phyloP scores from a whole-genome alignment of 106 monocot species.

The Dioscorea zingiberensis region DNA sequence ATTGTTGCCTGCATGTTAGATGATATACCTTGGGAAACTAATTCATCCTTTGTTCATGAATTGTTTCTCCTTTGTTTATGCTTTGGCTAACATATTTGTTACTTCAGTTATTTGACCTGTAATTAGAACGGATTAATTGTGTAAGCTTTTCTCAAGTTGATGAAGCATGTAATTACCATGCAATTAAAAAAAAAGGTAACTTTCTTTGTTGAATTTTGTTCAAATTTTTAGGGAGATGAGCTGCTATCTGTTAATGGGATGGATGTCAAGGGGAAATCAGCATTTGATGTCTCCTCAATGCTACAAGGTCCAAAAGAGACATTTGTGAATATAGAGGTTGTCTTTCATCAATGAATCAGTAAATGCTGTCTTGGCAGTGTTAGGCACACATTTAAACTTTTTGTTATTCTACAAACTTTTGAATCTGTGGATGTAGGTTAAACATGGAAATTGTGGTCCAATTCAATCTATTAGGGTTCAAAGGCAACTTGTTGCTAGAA shows the following conservation, averaged over 20 bases:
- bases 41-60: no score
- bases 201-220: not conserved
- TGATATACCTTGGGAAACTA: no score
- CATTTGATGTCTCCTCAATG: constrained; percentile 88
- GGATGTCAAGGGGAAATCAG: constrained; percentile 78
- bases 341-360: not conserved
- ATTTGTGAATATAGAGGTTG: constrained; percentile 84
- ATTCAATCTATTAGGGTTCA: constrained; percentile 48
- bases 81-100: no score
- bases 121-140: no score
- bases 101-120: no score
- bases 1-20: no score
- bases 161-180: no score
- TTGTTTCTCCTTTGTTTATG: no score
- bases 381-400: no score
- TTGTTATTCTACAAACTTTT: no score
- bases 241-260: constrained; percentile 79
- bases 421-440: constrained; percentile 45
- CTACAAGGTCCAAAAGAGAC: constrained; percentile 91
- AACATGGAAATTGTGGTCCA: constrained; percentile 71
- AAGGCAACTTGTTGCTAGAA: constrained; percentile 78
- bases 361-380: no score
- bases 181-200: not conserved
- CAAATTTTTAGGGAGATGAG: constrained; percentile 68
- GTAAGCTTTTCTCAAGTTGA: no score